Percentiles rank a stretch among this genome's conserved stretches.
Conservation (phyloP, 371 early-diverging fungal genomes). For the Umbelopsis sp. region DNA sequence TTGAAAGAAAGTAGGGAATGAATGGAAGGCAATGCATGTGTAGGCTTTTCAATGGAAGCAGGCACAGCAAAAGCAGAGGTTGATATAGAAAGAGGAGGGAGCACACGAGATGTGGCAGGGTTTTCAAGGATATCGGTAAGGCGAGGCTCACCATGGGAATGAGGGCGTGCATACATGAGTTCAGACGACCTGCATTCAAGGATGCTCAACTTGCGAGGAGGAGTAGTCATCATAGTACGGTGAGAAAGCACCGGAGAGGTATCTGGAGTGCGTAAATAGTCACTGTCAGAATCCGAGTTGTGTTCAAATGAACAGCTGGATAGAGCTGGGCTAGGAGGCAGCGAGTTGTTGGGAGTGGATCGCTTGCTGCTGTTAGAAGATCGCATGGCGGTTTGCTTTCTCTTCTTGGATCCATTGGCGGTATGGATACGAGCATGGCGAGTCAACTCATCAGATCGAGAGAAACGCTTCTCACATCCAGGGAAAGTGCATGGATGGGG, state of each 20-base stretch:
- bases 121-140: slow-evolving; percentile 44
- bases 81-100: slow-evolving; percentile 42
- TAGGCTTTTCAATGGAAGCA: slow-evolving; percentile 1
- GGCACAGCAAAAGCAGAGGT: slow-evolving; percentile 17
- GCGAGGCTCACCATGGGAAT: slow-evolving; percentile 19
- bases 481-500: slow-evolving; percentile 75
- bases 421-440: slow-evolving; percentile 68
- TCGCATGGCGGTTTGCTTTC: slow-evolving; percentile 31
- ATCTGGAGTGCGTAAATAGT: slow-evolving; percentile 46
- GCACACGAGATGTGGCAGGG: slow-evolving; percentile 52
- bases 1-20: slow-evolving; percentile 36
- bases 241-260: slow-evolving; percentile 43
- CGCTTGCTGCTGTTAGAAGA: slow-evolving; percentile 29
- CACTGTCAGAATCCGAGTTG: slow-evolving; percentile 43
- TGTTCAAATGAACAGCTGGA: slow-evolving; percentile 35
- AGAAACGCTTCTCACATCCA: slow-evolving; percentile 78
- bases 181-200: slow-evolving; percentile 21
- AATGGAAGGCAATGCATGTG: slow-evolving; percentile 30
- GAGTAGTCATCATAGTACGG: slow-evolving; percentile 27
- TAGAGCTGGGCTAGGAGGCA: slow-evolving; percentile 55
- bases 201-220: slow-evolving; percentile 21
- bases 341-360: slow-evolving; percentile 28
- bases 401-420: slow-evolving; percentile 27
- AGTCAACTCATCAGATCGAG: slow-evolving; percentile 72
- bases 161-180: slow-evolving; percentile 12